phyloP scores from a whole-genome alignment of 768 basidiomycete genomes.

The Tulasnella sp. region DNA sequence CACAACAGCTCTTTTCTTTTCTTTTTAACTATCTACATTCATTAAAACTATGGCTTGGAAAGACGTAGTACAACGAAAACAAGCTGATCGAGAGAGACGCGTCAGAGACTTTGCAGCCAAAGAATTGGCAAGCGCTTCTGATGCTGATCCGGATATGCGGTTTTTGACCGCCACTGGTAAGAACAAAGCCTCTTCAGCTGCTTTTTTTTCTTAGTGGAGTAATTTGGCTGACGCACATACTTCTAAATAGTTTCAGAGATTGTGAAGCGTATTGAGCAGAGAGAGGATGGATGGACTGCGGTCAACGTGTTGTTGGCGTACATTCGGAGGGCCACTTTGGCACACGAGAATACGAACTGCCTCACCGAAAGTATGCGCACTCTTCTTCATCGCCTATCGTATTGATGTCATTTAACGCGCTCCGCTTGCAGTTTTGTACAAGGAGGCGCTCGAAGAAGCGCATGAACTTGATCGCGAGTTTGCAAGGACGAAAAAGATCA shows the following conservation, averaged over 20 bases:
- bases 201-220: not conserved
- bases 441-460: conserved; percentile 50
- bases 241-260: conserved; percentile 16
- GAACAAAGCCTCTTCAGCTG: too few relatives aligned
- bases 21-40: not conserved
- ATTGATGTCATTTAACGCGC: not conserved
- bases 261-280: conserved; percentile 19
- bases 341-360: conserved; percentile 58
- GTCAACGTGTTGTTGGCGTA: conserved; percentile 34
- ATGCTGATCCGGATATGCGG: too few relatives aligned
- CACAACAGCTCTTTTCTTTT: not conserved
- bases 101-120: not conserved
- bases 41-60: conserved; percentile 3
- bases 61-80: conserved; percentile 7
- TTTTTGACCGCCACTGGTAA: conserved; percentile 1
- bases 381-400: not conserved
- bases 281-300: conserved; percentile 23
- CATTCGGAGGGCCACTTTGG: conserved; percentile 36
- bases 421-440: conserved; percentile 46
- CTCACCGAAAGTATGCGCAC: conserved; percentile 54
- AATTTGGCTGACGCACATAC: not conserved
- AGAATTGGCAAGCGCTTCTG: not conserved
- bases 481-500: conserved; percentile 38
- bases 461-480: conserved; percentile 55
- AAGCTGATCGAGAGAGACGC: not conserved